These are phyloP conservation scores for Chaetothyriales sp. DNA, from an alignment of 2,329 filamentous ascomycete genomes.

Conservation along the genomic window DNA sequence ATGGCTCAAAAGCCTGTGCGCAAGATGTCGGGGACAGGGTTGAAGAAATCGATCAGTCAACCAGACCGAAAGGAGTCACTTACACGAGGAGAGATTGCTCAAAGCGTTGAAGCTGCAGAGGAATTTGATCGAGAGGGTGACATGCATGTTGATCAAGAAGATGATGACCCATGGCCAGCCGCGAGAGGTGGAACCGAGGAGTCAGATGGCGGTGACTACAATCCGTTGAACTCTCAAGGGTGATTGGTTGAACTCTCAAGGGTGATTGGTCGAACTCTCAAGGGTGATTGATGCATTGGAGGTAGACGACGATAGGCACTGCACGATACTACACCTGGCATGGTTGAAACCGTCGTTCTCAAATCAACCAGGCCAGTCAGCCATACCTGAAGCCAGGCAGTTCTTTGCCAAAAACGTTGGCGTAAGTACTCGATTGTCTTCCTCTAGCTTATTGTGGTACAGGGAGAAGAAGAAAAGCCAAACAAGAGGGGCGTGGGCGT, in stretches of 20 bases:
- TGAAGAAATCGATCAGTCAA: neutral
- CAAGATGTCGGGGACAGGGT: neutral
- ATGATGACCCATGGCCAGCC: conserved; percentile 5
- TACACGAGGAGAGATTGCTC: neutral
- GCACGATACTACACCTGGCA: neutral
- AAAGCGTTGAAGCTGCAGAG: neutral
- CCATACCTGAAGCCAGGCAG: no score
- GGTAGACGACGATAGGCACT: neutral
- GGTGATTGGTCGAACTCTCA: neutral
- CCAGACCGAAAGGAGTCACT: neutral
- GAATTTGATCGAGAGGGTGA: conserved; percentile 2
- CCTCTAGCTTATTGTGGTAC: neutral
- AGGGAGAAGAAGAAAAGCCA: neutral
- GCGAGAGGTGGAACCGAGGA: conserved; percentile 16
- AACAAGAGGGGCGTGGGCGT: neutral
- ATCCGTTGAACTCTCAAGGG: neutral
- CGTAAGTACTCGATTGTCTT: neutral
- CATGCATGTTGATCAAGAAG: conserved; percentile 4
- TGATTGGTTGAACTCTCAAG: neutral
- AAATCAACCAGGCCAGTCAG: no score
- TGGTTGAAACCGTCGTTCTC: neutral
- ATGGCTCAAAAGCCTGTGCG: neutral
- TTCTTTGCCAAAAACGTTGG: neutral
- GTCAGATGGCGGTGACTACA: conserved; percentile 11
- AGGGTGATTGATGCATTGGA: neutral